Evolutionary conservation across 805 yeast species (phyloP).

Genomic region (Metahyphopichia silvanorum): DNA sequence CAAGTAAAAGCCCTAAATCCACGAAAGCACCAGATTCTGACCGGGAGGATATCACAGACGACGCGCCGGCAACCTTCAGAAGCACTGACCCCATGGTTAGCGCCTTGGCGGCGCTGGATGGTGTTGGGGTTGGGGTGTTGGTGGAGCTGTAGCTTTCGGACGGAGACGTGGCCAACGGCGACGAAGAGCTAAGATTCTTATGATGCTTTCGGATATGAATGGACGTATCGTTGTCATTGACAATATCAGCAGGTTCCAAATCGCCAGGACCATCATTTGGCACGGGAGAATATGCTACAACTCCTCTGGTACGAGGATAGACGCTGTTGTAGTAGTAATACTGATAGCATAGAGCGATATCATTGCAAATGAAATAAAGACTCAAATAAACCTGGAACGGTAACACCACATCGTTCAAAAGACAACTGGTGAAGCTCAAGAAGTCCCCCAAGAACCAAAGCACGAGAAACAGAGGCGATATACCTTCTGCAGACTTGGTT

Average conservation of each 20-base stretch:
- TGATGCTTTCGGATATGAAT: conserved; percentile 5
- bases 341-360: conserved; percentile 36
- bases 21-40: background rate
- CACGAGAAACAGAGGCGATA: conserved; percentile 55
- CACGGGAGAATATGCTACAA: conserved; percentile 1
- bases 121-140: background rate
- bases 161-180: conserved; percentile 9
- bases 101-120: background rate
- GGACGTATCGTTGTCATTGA: conserved; percentile 1
- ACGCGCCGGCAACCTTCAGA: background rate
- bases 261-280: conserved; percentile 1
- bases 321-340: conserved; percentile 40
- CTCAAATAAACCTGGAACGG: conserved; percentile 38
- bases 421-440: conserved; percentile 46
- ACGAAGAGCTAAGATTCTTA: conserved; percentile 1
- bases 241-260: too few species aligned
- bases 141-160: conserved; percentile 8
- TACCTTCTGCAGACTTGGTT: conserved; percentile 63
- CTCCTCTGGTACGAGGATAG: conserved; percentile 21
- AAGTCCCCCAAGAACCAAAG: conserved; percentile 68
- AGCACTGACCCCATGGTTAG: background rate
- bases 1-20: conserved; percentile 33
- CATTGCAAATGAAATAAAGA: conserved; percentile 37
- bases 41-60: background rate
- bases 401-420: conserved; percentile 35